These are phyloP conservation scores for Triticum timopheevii DNA, from an alignment of 176 grass and related monocot genomes.

Conservation along the genomic window DNA sequence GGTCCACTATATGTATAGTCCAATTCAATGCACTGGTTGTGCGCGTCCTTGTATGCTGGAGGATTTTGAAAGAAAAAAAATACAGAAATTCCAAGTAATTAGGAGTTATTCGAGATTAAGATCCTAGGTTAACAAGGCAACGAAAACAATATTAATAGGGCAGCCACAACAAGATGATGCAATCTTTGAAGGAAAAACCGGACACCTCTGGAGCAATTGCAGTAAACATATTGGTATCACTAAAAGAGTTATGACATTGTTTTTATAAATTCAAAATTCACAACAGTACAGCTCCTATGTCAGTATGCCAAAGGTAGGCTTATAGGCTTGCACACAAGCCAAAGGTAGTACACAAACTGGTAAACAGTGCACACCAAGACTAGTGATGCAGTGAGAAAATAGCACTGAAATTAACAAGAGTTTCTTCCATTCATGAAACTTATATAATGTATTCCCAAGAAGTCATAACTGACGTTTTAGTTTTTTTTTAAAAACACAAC, in stretches of 20 bases:
- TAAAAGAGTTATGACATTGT: background rate
- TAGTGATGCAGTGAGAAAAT: background rate
- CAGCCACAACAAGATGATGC: background rate
- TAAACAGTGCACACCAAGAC: background rate
- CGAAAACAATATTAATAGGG: background rate
- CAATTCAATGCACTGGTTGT: constrained; percentile 48
- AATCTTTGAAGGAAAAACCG: background rate
- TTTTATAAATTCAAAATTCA: background rate
- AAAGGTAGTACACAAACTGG: background rate
- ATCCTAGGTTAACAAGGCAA: background rate
- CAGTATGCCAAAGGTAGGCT: background rate
- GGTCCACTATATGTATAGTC: background rate
- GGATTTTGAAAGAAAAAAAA: background rate
- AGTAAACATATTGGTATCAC: background rate
- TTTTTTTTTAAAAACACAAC: background rate
- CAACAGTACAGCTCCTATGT: background rate
- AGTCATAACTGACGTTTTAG: background rate
- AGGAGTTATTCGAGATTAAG: constrained; percentile 9
- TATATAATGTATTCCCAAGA: too few relatives aligned
- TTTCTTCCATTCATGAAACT: background rate
- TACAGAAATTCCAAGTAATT: background rate
- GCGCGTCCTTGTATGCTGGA: background rate
- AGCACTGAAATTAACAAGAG: constrained; percentile 1
- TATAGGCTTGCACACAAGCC: background rate
- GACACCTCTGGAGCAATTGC: background rate